phyloP scores from a whole-genome alignment of 2,329 filamentous ascomycete species.

The Tolypocladium ophioglossoides region DNA sequence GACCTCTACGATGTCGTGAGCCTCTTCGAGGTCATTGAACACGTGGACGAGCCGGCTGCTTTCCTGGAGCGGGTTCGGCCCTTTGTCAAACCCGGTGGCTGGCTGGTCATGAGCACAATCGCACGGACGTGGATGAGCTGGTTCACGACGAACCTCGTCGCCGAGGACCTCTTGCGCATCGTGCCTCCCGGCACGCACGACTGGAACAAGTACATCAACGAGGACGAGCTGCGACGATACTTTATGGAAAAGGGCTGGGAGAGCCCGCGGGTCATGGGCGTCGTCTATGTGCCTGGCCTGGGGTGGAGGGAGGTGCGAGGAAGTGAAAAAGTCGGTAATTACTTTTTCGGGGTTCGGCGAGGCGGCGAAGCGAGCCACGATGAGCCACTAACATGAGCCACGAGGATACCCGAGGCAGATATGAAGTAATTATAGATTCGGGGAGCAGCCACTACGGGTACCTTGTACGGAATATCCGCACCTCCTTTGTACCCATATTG shows the following conservation, averaged over 20 bases:
- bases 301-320: constrained; percentile 80
- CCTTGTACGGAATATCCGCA: not conserved
- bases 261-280: constrained; percentile 57
- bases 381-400: not conserved
- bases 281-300: constrained; percentile 79
- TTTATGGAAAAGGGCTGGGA: constrained; percentile 49
- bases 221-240: constrained; percentile 57
- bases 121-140: constrained; percentile 81
- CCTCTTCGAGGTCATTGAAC: constrained; percentile 91
- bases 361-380: not conserved
- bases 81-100: constrained; percentile 82
- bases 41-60: constrained; percentile 64
- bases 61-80: constrained; percentile 64
- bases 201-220: constrained; percentile 93
- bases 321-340: constrained; percentile 84
- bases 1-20: constrained; percentile 68
- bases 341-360: constrained; percentile 78
- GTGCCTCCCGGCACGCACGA: constrained; percentile 92
- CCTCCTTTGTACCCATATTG: not conserved
- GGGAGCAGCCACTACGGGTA: not conserved
- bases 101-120: constrained; percentile 88
- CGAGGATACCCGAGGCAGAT: not conserved
- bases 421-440: not conserved
- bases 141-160: constrained; percentile 84
- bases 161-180: constrained; percentile 77